Percentiles rank a stretch among this genome's conserved stretches.
These are phyloP conservation scores for Prinsepia uniflora DNA, from an alignment of 306 rosid species.

Conservation along the genomic window DNA sequence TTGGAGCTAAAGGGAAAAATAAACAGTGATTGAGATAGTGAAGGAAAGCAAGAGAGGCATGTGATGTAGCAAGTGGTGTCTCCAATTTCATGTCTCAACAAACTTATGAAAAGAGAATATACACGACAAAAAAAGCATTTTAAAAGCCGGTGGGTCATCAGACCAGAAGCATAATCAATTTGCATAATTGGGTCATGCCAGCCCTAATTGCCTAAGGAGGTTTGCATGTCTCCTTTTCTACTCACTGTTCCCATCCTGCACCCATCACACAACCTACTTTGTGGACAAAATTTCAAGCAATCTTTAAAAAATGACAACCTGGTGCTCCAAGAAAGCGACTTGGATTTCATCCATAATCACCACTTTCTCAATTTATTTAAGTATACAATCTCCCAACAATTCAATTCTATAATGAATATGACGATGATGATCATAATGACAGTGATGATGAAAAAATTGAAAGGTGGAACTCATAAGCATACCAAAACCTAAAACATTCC, in stretches of 20 bases:
- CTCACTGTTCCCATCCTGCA: slow-evolving; percentile 6
- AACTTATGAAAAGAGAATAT: slow-evolving; percentile 16
- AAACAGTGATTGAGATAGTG: slow-evolving; percentile 21
- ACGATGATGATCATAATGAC: slow-evolving; percentile 13
- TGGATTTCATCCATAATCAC: slow-evolving; percentile 19
- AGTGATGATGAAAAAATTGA: not conserved
- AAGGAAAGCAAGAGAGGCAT: slow-evolving; percentile 29
- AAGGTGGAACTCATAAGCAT: not conserved
- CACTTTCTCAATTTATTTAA: slow-evolving; percentile 7
- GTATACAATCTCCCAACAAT: slow-evolving; percentile 1
- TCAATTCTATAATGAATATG: not conserved
- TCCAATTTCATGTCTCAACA: slow-evolving; percentile 31
- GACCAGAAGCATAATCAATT: slow-evolving; percentile 40
- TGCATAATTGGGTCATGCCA: slow-evolving; percentile 38
- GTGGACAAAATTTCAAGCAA: slow-evolving; percentile 23
- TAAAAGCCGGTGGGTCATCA: slow-evolving; percentile 36
- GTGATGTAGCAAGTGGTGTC: slow-evolving; percentile 39
- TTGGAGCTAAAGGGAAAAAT: slow-evolving; percentile 17
- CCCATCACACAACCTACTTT: slow-evolving; percentile 9
- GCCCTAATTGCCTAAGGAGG: slow-evolving; percentile 29
- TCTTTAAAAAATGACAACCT: slow-evolving; percentile 34
- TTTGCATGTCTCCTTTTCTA: slow-evolving; percentile 32
- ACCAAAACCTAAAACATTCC: not conserved
- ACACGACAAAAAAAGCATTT: slow-evolving; percentile 9
- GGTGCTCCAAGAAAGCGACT: slow-evolving; percentile 25